Conservation (phyloP, 2,329 filamentous ascomycete species). For the Neonectria ditissima region DNA sequence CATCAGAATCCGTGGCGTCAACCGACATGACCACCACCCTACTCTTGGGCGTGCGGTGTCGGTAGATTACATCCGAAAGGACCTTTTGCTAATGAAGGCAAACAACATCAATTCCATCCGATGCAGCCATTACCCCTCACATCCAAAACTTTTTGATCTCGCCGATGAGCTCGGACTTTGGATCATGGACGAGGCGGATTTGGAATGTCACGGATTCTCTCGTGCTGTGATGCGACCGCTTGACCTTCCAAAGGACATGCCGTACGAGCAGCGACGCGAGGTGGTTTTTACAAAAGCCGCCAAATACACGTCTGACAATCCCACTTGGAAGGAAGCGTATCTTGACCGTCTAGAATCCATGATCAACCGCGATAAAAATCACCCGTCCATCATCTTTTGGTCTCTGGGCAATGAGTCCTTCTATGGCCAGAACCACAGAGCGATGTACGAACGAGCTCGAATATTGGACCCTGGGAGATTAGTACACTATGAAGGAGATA, state of each 20-base stretch:
- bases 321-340: slow-evolving; percentile 72
- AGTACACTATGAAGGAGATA: slow-evolving; percentile 76
- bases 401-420: slow-evolving; percentile 80
- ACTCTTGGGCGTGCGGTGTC: slow-evolving; percentile 72
- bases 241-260: slow-evolving; percentile 65
- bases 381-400: slow-evolving; percentile 77
- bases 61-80: slow-evolving; percentile 69
- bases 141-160: slow-evolving; percentile 68
- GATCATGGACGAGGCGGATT: slow-evolving; percentile 65
- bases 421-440: slow-evolving; percentile 74
- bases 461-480: slow-evolving; percentile 67
- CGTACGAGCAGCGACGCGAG: slow-evolving; percentile 70
- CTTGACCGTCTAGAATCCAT: slow-evolving; percentile 74
- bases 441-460: slow-evolving; percentile 74
- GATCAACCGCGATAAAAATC: slow-evolving; percentile 76
- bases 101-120: slow-evolving; percentile 79
- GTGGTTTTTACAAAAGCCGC: slow-evolving; percentile 66
- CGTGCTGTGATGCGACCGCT: slow-evolving; percentile 61
- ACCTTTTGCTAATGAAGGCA: slow-evolving; percentile 75
- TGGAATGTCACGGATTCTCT: slow-evolving; percentile 67
- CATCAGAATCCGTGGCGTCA: slow-evolving; percentile 71
- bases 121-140: slow-evolving; percentile 74
- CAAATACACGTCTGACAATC: slow-evolving; percentile 70
- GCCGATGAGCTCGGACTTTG: slow-evolving; percentile 74
- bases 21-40: slow-evolving; percentile 77